These are phyloP conservation scores for Ogataea paraovalis DNA, from an alignment of 805 yeast genomes.

Conservation along the genomic window DNA sequence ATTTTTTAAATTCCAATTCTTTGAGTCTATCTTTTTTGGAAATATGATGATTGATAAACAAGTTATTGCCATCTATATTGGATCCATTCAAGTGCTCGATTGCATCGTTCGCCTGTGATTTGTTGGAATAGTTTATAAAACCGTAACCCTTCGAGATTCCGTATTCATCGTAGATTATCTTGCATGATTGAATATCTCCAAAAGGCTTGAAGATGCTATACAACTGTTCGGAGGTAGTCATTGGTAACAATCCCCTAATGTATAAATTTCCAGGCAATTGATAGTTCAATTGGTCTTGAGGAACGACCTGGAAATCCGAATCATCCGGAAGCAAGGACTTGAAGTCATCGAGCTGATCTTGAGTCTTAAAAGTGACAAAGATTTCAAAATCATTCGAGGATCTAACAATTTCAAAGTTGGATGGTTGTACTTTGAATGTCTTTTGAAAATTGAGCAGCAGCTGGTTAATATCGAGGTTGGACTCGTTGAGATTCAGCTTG, in stretches of 20 bases:
- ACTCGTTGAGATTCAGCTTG: not conserved
- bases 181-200: constrained; percentile 43
- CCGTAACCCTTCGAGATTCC: constrained; percentile 54
- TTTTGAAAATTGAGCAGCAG: not conserved
- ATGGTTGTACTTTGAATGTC: not conserved
- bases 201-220: constrained; percentile 34
- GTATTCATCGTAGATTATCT: constrained; percentile 43
- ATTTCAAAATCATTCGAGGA: not conserved
- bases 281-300: constrained; percentile 14
- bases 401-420: not conserved
- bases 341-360: constrained; percentile 14
- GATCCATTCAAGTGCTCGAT: constrained; percentile 37
- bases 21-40: constrained; percentile 58
- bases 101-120: constrained; percentile 59
- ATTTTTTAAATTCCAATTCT: constrained; percentile 40
- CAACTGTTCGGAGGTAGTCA: constrained; percentile 36
- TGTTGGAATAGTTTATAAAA: constrained; percentile 58
- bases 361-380: constrained; percentile 17
- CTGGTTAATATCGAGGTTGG: not conserved
- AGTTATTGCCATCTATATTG: constrained; percentile 28
- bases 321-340: constrained; percentile 10
- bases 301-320: constrained; percentile 14
- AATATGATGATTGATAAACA: constrained; percentile 60
- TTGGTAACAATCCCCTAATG: constrained; percentile 44
- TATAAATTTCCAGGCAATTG: constrained; percentile 52